phyloP scores from a whole-genome alignment of 2,329 filamentous ascomycete genomes.

The Kalaharituber pfeilii region DNA sequence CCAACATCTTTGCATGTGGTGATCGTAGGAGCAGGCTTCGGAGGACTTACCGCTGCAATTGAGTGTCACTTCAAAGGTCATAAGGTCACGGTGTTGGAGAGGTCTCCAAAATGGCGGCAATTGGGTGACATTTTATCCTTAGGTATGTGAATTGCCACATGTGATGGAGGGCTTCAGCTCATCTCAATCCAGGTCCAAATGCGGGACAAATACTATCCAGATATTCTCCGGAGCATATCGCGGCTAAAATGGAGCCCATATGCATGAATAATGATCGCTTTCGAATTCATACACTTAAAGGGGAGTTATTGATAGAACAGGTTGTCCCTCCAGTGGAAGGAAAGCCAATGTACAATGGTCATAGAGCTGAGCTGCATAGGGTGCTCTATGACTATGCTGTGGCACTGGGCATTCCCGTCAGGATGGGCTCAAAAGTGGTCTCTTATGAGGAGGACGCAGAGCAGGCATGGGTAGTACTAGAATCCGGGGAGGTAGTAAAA shows the following conservation, averaged over 20 bases:
- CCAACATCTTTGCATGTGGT: slow-evolving; percentile 33
- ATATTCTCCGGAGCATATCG: slow-evolving; percentile 33
- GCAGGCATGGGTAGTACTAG: slow-evolving; percentile 36
- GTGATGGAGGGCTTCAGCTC: too few species aligned
- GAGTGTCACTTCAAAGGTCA: slow-evolving; percentile 46
- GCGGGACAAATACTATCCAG: slow-evolving; percentile 43
- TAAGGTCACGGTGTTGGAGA: slow-evolving; percentile 34
- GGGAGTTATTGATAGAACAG: slow-evolving; percentile 43
- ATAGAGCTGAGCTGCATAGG: slow-evolving; percentile 42
- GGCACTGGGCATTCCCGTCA: slow-evolving; percentile 38
- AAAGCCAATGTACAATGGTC: slow-evolving; percentile 42
- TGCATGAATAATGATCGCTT: slow-evolving; percentile 34
- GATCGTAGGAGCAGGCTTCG: slow-evolving; percentile 42
- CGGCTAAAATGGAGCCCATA: slow-evolving; percentile 32
- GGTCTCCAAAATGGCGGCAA: slow-evolving; percentile 30
- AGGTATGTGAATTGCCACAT: slow-evolving; percentile 22
- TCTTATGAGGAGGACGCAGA: slow-evolving; percentile 37
- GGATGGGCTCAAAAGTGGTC: slow-evolving; percentile 35
- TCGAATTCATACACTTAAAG: slow-evolving; percentile 44
- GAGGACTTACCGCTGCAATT: slow-evolving; percentile 44
- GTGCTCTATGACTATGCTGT: slow-evolving; percentile 43
- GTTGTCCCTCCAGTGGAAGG: slow-evolving; percentile 31
- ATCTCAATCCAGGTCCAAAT: slow-evolving; percentile 38
- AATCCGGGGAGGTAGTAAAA: slow-evolving; percentile 32
- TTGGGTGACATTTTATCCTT: slow-evolving; percentile 34